Conservation (phyloP, 2,329 filamentous ascomycete species). For the Daldinia eschscholtzii region DNA sequence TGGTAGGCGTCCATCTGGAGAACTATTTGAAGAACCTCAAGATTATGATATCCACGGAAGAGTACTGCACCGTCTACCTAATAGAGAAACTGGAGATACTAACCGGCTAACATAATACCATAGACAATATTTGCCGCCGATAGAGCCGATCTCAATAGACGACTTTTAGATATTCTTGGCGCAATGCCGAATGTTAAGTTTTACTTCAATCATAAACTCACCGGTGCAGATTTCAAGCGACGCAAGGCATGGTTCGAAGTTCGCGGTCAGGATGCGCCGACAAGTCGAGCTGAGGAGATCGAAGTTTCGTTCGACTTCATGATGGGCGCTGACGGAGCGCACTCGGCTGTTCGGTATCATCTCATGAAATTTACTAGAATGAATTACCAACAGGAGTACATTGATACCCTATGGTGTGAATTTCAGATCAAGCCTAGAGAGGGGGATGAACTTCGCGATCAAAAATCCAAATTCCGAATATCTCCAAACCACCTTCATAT, state of each 20-base stretch:
- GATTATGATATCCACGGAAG: constrained; percentile 90
- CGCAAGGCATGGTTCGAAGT: constrained; percentile 90
- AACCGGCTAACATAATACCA: constrained; percentile 13
- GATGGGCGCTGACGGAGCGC: constrained; percentile 94
- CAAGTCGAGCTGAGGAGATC: constrained; percentile 74
- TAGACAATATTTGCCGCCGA: constrained; percentile 90
- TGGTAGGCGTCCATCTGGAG: constrained; percentile 71
- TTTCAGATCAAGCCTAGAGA: constrained; percentile 78
- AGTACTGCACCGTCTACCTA: constrained; percentile 62
- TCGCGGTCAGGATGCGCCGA: constrained; percentile 53
- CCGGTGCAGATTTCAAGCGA: constrained; percentile 84
- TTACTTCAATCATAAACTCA: constrained; percentile 93
- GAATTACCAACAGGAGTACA: constrained; percentile 93
- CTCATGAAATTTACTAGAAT: constrained; percentile 95
- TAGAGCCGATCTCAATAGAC: constrained; percentile 83
- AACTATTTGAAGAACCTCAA: constrained; percentile 82
- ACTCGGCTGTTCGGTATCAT: constrained; percentile 90
- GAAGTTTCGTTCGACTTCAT: constrained; percentile 91
- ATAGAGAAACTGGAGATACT: neutral
- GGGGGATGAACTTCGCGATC: constrained; percentile 47
- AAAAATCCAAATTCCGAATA: constrained; percentile 74
- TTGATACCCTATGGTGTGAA: constrained; percentile 97
- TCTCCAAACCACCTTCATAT: constrained; percentile 96
- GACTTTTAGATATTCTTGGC: constrained; percentile 85
- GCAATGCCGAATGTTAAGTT: constrained; percentile 89